Percentiles rank a stretch among this genome's conserved stretches.
Evolutionary conservation across 352 stramenopile genomes (phyloP).

Genomic region (Phytophthora vignae): DNA sequence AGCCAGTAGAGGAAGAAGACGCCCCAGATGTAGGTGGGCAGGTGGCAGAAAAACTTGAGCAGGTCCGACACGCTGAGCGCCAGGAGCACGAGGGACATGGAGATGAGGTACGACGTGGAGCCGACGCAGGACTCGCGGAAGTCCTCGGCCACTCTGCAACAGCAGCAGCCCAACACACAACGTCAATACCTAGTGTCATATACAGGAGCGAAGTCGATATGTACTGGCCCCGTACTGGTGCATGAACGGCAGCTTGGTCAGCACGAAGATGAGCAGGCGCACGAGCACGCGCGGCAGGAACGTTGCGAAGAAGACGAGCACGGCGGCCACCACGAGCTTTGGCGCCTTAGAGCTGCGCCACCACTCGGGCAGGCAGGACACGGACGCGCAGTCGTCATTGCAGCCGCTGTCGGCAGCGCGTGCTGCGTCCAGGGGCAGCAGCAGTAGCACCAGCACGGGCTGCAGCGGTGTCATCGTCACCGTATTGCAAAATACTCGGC

Average conservation of each 20-base stretch:
- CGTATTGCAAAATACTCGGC: too few relatives aligned
- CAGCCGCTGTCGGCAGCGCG: conserved; percentile 30
- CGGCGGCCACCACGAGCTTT: conserved; percentile 62
- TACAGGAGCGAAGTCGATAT: too few relatives aligned
- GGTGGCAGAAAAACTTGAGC: conserved; percentile 69
- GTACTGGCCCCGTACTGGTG: conserved; percentile 56
- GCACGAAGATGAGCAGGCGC: conserved; percentile 84
- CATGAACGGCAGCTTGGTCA: conserved; percentile 89
- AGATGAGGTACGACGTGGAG: conserved; percentile 89
- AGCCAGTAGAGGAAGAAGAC: conserved; percentile 91
- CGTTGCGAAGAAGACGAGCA: conserved; percentile 89
- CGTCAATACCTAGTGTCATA: not conserved
- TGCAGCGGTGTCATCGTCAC: not conserved
- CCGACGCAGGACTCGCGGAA: conserved; percentile 80
- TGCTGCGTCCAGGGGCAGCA: conserved; percentile 19
- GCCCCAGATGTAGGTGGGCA: conserved; percentile 90
- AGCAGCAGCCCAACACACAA: conserved; percentile 1
- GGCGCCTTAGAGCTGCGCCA: conserved; percentile 52
- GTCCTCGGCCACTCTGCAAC: conserved; percentile 75
- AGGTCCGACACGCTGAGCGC: conserved; percentile 68
- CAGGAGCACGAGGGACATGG: conserved; percentile 73
- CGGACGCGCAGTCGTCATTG: conserved; percentile 48
- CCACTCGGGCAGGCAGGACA: conserved; percentile 66
- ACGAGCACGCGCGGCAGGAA: conserved; percentile 89
- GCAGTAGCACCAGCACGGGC: conserved; percentile 23